Conservation (phyloP, 495 filamentous ascomycete species). For the Tetracladium marchalianum region DNA sequence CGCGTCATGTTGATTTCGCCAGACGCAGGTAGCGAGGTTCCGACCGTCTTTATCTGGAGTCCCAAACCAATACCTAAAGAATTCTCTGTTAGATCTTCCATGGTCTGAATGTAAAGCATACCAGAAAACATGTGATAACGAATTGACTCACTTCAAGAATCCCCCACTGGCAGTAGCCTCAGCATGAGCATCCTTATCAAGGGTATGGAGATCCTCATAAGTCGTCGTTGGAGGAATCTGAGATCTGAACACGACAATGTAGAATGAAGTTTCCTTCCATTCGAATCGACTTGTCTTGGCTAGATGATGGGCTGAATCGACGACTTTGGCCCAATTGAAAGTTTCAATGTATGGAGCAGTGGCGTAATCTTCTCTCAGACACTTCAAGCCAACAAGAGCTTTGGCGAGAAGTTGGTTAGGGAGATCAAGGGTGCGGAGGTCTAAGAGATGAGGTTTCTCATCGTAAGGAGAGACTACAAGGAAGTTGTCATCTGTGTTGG, state of each 20-base stretch:
- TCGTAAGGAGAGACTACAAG: slow-evolving; percentile 70
- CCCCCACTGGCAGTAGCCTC: slow-evolving; percentile 72
- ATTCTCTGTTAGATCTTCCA: slow-evolving; percentile 16
- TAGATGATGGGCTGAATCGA: slow-evolving; percentile 41
- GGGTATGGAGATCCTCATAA: slow-evolving; percentile 46
- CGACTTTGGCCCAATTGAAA: slow-evolving; percentile 68
- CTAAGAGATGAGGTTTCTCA: slow-evolving; percentile 54
- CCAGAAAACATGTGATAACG: slow-evolving; percentile 5
- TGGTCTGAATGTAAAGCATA: slow-evolving; percentile 15
- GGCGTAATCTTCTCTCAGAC: slow-evolving; percentile 61
- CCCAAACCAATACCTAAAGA: slow-evolving; percentile 74
- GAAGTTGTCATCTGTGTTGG: slow-evolving; percentile 23
- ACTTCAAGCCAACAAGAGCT: slow-evolving; percentile 52
- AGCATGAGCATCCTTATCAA: slow-evolving; percentile 67
- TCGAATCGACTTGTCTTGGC: slow-evolving; percentile 31
- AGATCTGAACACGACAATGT: slow-evolving; percentile 75
- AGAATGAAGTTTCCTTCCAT: slow-evolving; percentile 62
- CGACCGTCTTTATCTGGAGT: slow-evolving; percentile 48
- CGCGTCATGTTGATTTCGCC: slow-evolving; percentile 62
- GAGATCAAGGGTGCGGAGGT: slow-evolving; percentile 51
- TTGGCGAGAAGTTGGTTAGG: slow-evolving; percentile 60
- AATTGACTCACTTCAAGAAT: slow-evolving; percentile 57
- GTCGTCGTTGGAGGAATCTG: slow-evolving; percentile 51
- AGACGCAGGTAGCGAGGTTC: slow-evolving; percentile 73
- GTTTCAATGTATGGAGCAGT: slow-evolving; percentile 60